phyloP scores from a whole-genome alignment of 2,329 filamentous ascomycete genomes.

The Lachnellula hyalina region DNA sequence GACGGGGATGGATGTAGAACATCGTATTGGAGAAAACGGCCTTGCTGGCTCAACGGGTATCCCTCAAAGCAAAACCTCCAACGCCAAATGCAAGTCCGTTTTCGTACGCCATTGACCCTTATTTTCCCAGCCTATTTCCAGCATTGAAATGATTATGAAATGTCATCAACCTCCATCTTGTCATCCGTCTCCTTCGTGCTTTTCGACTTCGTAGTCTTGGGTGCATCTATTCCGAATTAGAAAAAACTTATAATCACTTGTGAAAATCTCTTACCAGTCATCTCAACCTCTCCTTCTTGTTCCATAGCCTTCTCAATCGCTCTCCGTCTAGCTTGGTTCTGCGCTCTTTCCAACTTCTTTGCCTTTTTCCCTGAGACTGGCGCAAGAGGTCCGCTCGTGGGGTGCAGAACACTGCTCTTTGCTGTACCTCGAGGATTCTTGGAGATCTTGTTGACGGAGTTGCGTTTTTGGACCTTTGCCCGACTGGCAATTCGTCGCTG shows the following conservation, averaged over 20 bases:
- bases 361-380: slow-evolving; percentile 32
- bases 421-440: slow-evolving; percentile 31
- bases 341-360: slow-evolving; percentile 29
- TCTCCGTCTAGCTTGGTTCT: slow-evolving; percentile 28
- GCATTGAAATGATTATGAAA: slow-evolving; percentile 9
- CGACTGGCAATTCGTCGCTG: slow-evolving; percentile 27
- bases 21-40: not conserved
- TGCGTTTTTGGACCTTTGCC: slow-evolving; percentile 29
- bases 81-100: not conserved
- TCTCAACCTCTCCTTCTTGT: slow-evolving; percentile 29
- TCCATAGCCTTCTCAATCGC: slow-evolving; percentile 30
- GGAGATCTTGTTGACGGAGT: slow-evolving; percentile 23
- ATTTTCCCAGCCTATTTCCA: not conserved
- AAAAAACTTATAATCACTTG: not conserved
- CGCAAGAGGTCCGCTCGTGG: slow-evolving; percentile 29
- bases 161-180: slow-evolving; percentile 21
- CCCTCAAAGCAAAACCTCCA: slow-evolving; percentile 3
- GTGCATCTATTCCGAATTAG: slow-evolving; percentile 22
- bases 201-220: slow-evolving; percentile 21
- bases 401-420: slow-evolving; percentile 26
- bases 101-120: not conserved
- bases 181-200: slow-evolving; percentile 11
- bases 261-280: slow-evolving; percentile 26
- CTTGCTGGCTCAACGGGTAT: not conserved
- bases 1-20: slow-evolving; percentile 21